Base-by-base conservation (phyloP, 2,329 filamentous ascomycete genomes). In the Aphanocladium album region DNA sequence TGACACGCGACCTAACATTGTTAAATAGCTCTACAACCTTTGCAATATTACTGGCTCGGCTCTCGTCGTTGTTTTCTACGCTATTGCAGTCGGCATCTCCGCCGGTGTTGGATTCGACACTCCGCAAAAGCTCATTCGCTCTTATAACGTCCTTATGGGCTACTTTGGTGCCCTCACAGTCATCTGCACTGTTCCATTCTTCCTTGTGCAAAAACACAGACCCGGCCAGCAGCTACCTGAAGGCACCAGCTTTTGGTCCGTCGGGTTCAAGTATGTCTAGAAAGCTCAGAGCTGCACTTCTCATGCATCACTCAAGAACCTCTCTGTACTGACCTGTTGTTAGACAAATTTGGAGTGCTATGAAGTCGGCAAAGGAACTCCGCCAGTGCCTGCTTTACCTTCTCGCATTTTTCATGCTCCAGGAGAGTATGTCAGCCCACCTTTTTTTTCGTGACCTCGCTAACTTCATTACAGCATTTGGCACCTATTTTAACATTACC, bases 121-220 rank as follows among this genome's bases (percentile, higher is more conserved):
- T 6, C 51, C 59, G 14, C 5, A 46, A 6, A 53, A 65, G 59
- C 60, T 62, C 16, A 64, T 65, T 41, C 35, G 25, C n/a, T 63
- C 63, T 1, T 66, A 65, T 61, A 62, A 62, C 25, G 62, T 62
- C 1, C 60, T 64, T 19, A 63, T 66, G 63, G 64, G 64, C 8
- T 66, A 66, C 39, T 66, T 66, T 57, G 64, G 64, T 19, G 59
- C 61, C 17, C 62, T 66, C 41, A 65, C 64, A 25, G 60, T 65
- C 43, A 49, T 63, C 16, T 65, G 59, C 27, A 65, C 65, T 8
- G 50, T 66, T 5, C 66, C 66, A 2, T 67, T 66, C 62, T 67
- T 67, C 39, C 51, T 66, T n/a, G 60, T 67, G 14, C 65, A 67
- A 54, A 65, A 65, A 60, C 62, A 64, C 41, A 57, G 66, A 7